Evolutionary conservation across 208 protist genomes (phyloP), one percentile per base, ranked within the genome.

Genomic region (Herpetomonas tarakana): DNA sequence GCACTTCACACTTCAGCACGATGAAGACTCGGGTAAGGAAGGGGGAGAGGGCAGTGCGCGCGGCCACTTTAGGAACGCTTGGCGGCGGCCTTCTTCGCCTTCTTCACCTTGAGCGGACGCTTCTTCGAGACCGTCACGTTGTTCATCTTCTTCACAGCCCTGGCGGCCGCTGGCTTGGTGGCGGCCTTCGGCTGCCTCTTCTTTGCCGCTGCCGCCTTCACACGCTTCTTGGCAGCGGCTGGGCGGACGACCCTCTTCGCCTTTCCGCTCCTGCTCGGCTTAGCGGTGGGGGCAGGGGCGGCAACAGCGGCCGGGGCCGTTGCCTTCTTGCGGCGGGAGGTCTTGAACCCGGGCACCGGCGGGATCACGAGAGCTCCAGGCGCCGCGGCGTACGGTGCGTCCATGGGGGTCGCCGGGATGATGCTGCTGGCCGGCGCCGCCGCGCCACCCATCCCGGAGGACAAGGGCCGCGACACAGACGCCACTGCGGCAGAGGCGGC

Each of bases 301-400:
- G n/a, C 24, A 57, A 52, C 27, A 44, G n/a, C 28, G 11, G 29
- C 30, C 62, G 52, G 0, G 3, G 65, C 55, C 9, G 55, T 35
- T 7, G 29, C 31, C 62, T 70, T 52, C 62, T 78, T 68, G 12
- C 30, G 54, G 45, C 58, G 64, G 30, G 63, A 29, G 16, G 55
- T 52, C 27, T 68, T 68, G 14, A 52, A 54, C 47, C 65, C 65
- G 41, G 65, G 71, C 35, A 78, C 63, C 3, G 65, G 65, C 0
- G 71, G 71, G 38, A 78, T 73, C 9, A 59, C 35, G 3, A 59
- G 28, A 24, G 27, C 12, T 6, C 44, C 44, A 22, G 19, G 16
- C 26, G 7, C 16, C 16, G 30, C 41, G 11, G 26, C 18, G 49
- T 19, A 52, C 16, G 16, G 59, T 9, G 49, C 59, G 59, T 56